phyloP scores from a whole-genome alignment of 1,139 yeast genomes.

The Geotrichum restrictum region DNA sequence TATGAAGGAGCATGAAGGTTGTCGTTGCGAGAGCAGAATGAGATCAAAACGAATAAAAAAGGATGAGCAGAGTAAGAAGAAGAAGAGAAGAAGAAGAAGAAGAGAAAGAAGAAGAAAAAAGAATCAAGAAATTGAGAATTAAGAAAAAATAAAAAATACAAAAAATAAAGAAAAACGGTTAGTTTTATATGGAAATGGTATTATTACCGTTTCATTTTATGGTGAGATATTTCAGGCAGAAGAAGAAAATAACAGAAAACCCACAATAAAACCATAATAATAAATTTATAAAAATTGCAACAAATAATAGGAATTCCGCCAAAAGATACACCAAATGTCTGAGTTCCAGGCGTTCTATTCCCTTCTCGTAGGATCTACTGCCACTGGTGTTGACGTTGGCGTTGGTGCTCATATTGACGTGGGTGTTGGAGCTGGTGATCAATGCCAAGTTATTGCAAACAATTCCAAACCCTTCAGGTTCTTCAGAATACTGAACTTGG shows the following conservation, averaged over 20 bases:
- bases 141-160: neutral
- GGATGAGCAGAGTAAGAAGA: neutral
- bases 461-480: too few species aligned
- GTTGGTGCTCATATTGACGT: neutral
- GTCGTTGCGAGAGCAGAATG: neutral
- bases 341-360: neutral
- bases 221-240: neutral
- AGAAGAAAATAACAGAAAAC: neutral
- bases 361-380: neutral
- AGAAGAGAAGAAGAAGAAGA: neutral
- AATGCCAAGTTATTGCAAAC: too few species aligned
- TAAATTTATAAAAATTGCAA: too few species aligned
- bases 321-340: too few species aligned
- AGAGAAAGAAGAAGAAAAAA: neutral
- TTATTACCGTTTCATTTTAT: too few species aligned
- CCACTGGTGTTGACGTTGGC: neutral
- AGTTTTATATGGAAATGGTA: too few species aligned
- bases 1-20: conserved; percentile 6
- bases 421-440: neutral
- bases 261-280: neutral
- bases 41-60: neutral
- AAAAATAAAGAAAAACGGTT: neutral
- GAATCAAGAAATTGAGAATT: too few species aligned
- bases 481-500: too few species aligned
- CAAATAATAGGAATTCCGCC: too few species aligned